Evolutionary conservation across 2,329 filamentous ascomycete genomes (phyloP), one percentile per base, ranked within the genome.

Genomic region (Cladorrhinum sp.): DNA sequence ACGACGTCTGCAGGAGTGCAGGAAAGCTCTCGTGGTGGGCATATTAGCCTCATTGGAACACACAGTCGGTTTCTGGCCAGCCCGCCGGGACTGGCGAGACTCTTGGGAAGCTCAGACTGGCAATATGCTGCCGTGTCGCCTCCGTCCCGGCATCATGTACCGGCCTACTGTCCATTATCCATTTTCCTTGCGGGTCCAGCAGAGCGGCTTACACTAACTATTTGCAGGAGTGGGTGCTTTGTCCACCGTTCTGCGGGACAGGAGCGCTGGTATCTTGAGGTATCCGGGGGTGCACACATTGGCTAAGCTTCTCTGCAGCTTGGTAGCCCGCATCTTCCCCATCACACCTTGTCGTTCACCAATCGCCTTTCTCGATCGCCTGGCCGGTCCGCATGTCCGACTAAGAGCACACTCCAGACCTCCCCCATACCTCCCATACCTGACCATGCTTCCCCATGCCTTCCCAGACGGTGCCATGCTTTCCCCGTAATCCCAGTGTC

Each of bases 251-350:
- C 49, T n/a, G 53, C 50, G 57, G 38, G 56, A 57, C 56, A 57
- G 56, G 38, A 27, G 53, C 27, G 38, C 23, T 41, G 23, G 49
- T 27, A 50, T 50, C 49, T 27, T 25, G 24, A 45, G 41, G 41
- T 45, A 45, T 50, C 50, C 58, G 51, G 55, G 61, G 55, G 36
- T 58, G 55, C 54, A 56, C 53, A 62, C 62, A 62, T 67, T 65
- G 63, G 65, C 57, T 62, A 66, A 65, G 64, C 63, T 68, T 68
- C 64, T 49, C 54, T 67, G 64, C 65, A 62, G 60, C 60, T 52
- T 53, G 57, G 61, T 63, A 50, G 61, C 32, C 59, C 63, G 58
- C 53, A 45, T 49, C 55, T 57, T 29, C 36, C 50, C 61, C 61
- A 55, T 60, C 56, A 50, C 53, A 55, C 56, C 41, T 27, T 58